Conservation (phyloP, 2,329 filamentous ascomycete species). For the Microthyrium microscopicum region DNA sequence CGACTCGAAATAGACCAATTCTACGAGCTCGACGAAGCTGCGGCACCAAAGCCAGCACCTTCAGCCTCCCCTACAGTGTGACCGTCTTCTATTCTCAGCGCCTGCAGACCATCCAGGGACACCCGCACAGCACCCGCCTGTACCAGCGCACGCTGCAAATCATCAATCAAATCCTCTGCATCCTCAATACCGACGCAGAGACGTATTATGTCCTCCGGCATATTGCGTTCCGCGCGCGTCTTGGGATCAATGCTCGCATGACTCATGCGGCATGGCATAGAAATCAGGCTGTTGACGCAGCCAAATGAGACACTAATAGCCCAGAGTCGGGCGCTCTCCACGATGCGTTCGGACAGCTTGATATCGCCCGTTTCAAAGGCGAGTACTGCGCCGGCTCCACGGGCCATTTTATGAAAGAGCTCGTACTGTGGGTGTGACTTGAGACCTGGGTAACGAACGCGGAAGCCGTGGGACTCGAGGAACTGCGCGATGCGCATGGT, state of each 20-base stretch:
- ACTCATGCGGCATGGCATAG: conserved; percentile 99
- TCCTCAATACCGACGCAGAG: conserved; percentile 96
- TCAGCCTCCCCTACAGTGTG: too few relatives aligned
- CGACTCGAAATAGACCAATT: too few relatives aligned
- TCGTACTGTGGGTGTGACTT: conserved; percentile 94
- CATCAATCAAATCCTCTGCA: conserved; percentile 76
- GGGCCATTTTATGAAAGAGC: conserved; percentile 86
- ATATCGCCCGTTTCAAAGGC: conserved; percentile 92
- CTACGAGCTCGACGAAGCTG: background rate
- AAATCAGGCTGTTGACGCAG: conserved; percentile 95
- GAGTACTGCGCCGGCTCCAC: conserved; percentile 83
- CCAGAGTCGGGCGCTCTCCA: conserved; percentile 82
- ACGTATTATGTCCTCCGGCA: conserved; percentile 94
- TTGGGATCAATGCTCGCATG: conserved; percentile 96
- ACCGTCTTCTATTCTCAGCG: background rate
- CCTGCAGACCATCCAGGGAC: conserved; percentile 58
- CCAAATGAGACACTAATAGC: conserved; percentile 95
- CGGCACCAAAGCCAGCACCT: background rate
- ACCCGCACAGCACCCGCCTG: conserved; percentile 87
- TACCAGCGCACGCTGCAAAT: conserved; percentile 77
- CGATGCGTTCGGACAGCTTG: conserved; percentile 71
- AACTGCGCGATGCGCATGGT: conserved; percentile 84
- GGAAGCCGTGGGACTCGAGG: conserved; percentile 80
- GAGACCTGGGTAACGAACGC: conserved; percentile 84
- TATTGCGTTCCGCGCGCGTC: conserved; percentile 69